Percentiles rank a stretch among this genome's conserved stretches.
Evolutionary conservation across 1,284 basidiomycete species (phyloP).

Genomic region (Boletus semigastroideus): DNA sequence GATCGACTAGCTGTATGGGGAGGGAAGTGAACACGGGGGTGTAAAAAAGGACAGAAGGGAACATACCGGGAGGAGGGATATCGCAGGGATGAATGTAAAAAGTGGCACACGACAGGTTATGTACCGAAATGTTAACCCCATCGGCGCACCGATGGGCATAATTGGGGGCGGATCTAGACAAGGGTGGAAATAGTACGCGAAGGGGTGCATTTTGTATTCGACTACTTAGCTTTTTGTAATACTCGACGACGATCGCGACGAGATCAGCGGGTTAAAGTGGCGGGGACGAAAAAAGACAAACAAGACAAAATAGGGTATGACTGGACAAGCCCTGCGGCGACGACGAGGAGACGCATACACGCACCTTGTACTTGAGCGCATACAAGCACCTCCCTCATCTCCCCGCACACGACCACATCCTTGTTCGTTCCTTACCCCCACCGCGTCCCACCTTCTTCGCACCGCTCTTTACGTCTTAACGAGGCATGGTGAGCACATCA

Average conservation of each 20-base stretch:
- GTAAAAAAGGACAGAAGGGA: background rate
- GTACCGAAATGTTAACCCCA: slow-evolving; percentile 16
- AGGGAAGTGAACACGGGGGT: background rate
- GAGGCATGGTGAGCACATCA: slow-evolving; percentile 29
- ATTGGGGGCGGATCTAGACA: slow-evolving; percentile 8
- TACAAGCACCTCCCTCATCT: slow-evolving; percentile 17
- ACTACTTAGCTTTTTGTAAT: no score
- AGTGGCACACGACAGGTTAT: slow-evolving; percentile 32
- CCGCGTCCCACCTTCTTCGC: background rate
- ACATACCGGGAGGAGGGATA: background rate
- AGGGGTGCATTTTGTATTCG: background rate
- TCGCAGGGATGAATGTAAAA: background rate
- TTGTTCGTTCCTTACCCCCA: slow-evolving; percentile 1
- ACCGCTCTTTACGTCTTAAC: slow-evolving; percentile 33
- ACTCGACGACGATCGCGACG: no score
- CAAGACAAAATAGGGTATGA: slow-evolving; percentile 32
- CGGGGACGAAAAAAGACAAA: slow-evolving; percentile 26
- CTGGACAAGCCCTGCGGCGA: slow-evolving; percentile 8
- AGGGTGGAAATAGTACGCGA: slow-evolving; percentile 19
- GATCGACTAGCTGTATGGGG: background rate
- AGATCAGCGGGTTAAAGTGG: background rate
- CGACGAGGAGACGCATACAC: slow-evolving; percentile 16
- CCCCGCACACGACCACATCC: background rate
- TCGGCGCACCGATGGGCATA: slow-evolving; percentile 12
- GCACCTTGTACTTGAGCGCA: slow-evolving; percentile 7